A percentile compares a stretch with the other conserved stretches of the same genome.
These are phyloP conservation scores for Xylaria digitata DNA, from an alignment of 2,329 filamentous ascomycete genomes.

Conservation along the genomic window DNA sequence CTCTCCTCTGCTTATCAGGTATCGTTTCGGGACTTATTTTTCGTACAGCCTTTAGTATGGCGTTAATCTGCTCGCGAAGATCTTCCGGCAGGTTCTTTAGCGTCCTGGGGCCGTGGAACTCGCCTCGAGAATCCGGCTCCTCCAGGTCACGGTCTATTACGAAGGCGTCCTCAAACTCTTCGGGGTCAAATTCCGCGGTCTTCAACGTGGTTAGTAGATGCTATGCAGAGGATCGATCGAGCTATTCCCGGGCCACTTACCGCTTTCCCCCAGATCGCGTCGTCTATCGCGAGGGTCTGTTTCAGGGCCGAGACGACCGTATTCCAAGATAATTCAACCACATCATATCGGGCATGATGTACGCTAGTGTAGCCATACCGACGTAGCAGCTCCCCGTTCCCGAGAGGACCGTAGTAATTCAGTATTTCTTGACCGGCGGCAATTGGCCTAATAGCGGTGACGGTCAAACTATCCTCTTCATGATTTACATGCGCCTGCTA, in stretches of 20 bases:
- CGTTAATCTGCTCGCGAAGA: conserved; percentile 63
- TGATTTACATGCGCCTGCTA: conserved; percentile 65
- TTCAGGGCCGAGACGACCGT: conserved; percentile 63
- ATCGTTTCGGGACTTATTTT: conserved; percentile 57
- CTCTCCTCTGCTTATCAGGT: conserved; percentile 62
- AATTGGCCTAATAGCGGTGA: conserved; percentile 77
- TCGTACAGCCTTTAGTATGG: conserved; percentile 61
- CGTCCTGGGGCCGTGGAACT: conserved; percentile 53
- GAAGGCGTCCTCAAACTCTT: conserved; percentile 79
- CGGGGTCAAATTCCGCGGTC: conserved; percentile 65
- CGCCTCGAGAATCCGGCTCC: conserved; percentile 63
- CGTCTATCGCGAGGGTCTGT: conserved; percentile 53
- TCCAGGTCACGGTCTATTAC: conserved; percentile 70
- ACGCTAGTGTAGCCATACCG: conserved; percentile 89
- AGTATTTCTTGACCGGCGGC: conserved; percentile 79
- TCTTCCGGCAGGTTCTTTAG: conserved; percentile 61
- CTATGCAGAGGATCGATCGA: background rate
- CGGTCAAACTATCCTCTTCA: conserved; percentile 69
- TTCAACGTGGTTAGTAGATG: conserved; percentile 47
- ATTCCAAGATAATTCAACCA: conserved; percentile 79
- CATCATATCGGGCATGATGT: conserved; percentile 81
- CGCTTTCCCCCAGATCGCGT: conserved; percentile 55
- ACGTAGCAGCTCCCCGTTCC: conserved; percentile 83
- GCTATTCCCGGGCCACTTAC: conserved; percentile 48
- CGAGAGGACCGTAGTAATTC: conserved; percentile 89